These are phyloP conservation scores for Fusarium equiseti DNA, from an alignment of 2,329 filamentous ascomycete genomes.

Conservation along the genomic window DNA sequence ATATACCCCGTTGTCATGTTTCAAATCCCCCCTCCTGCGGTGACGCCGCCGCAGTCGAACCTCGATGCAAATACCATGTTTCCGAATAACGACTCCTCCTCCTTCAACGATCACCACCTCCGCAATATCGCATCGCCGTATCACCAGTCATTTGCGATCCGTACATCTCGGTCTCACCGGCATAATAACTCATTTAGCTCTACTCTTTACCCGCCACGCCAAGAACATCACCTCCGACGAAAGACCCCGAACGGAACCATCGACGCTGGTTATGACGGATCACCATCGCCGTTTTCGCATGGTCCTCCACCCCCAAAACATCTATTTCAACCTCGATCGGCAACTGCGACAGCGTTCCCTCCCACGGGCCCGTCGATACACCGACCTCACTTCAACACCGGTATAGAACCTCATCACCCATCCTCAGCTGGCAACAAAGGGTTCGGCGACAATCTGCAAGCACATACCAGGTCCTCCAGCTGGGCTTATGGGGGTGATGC, in stretches of 20 bases:
- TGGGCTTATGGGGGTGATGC: conserved; percentile 37
- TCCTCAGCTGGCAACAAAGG: conserved; percentile 27
- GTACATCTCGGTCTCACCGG: conserved; percentile 49
- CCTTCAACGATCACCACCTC: conserved; percentile 44
- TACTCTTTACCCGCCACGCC: conserved; percentile 48
- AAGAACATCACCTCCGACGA: conserved; percentile 84
- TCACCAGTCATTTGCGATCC: conserved; percentile 50
- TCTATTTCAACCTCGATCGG: conserved; percentile 75
- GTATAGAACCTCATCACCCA: conserved; percentile 23
- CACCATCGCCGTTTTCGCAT: conserved; percentile 76
- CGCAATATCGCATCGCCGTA: conserved; percentile 45
- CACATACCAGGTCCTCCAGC: conserved; percentile 17
- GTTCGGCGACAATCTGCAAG: conserved; percentile 31
- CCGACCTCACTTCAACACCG: conserved; percentile 28
- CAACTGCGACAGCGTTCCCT: conserved; percentile 36
- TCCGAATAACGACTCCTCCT: conserved; percentile 31
- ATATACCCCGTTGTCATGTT: conserved; percentile 58
- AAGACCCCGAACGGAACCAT: conserved; percentile 97
- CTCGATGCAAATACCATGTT: conserved; percentile 52
- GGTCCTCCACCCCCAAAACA: conserved; percentile 86
- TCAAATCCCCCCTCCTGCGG: conserved; percentile 64
- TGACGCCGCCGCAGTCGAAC: conserved; percentile 58
- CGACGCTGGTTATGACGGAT: conserved; percentile 90
- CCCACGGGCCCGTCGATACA: conserved; percentile 21
- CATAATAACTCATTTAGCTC: conserved; percentile 29